Base-by-base conservation (phyloP, 805 yeast genomes). In the Hanseniaspora meyeri region DNA sequence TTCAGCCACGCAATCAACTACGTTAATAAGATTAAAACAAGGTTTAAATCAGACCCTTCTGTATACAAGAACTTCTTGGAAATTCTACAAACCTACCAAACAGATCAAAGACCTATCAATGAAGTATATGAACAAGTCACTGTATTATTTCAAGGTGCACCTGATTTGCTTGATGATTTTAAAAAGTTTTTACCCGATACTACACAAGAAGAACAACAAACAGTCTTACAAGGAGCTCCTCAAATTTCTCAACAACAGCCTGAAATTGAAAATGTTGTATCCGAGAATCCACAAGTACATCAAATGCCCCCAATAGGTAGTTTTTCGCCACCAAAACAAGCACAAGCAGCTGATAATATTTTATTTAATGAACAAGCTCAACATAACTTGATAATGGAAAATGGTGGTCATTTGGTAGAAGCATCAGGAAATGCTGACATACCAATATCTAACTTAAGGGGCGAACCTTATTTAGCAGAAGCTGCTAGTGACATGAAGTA, bases 101-200 rank as follows among this genome's bases (percentile, higher is more conserved):
- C 95, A 61, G 98, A 91, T 66, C 95, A 89, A 66, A 85, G 88
- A 65, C 96, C 96, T 49, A 93, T 93, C 54, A 83, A 87, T 52
- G 97, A 93, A 65, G 98, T 93, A 12, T 93, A 93, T 65, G 85
- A 87, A 56, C 97, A 93, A 67, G 96, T 93, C 2, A 85, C 96
- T 0, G 76, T 81, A 7, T 74, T 93, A 54, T 93, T 93, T 72
- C 83, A 87, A 59, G 87, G 87, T 63, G 95, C 96, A 12, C 97
- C 97, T 0, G 99, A 93, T 65, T 75, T 93, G 58, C 73, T 93
- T 60, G 95, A 89, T 62, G 98, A 95, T 66, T 93, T 93, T 71
- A 89, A 90, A 68, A 90, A 89, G 68, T 93, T 93, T 68, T 76
- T 93, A 68, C 98, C 98, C 2, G 97, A 91, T 64, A 63, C 70